These are phyloP conservation scores for Ophiostoma quercus DNA, from an alignment of 2,329 filamentous ascomycete species.

Conservation along the genomic window DNA sequence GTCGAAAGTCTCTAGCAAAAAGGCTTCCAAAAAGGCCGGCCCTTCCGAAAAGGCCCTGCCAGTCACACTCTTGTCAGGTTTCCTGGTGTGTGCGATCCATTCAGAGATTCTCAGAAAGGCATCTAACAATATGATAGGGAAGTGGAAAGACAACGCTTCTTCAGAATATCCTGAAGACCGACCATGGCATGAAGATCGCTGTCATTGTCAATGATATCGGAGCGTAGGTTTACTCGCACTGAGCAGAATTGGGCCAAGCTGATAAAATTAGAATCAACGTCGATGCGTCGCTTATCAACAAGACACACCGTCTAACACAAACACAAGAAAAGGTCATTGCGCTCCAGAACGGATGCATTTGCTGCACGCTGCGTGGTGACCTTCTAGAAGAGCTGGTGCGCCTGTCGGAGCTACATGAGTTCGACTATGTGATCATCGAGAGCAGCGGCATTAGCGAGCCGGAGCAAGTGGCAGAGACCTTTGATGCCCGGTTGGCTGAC, in stretches of 20 bases:
- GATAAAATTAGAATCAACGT: constrained; percentile 50
- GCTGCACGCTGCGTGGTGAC: constrained; percentile 55
- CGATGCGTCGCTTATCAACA: constrained; percentile 57
- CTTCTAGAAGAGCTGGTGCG: constrained; percentile 52
- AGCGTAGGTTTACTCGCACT: constrained; percentile 37
- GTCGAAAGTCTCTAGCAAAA: neutral
- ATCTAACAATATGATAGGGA: constrained; percentile 35
- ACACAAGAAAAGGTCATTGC: constrained; percentile 61
- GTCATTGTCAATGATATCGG: constrained; percentile 71
- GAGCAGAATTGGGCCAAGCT: neutral
- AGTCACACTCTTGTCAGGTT: neutral
- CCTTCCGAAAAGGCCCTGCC: neutral
- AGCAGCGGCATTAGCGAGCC: constrained; percentile 68
- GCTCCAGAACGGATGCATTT: constrained; percentile 70
- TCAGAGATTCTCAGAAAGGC: no score
- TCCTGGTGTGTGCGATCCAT: neutral
- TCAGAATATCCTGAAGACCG: constrained; percentile 60
- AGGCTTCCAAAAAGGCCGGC: neutral
- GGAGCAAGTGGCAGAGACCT: constrained; percentile 69
- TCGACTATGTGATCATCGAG: constrained; percentile 69
- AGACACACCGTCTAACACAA: constrained; percentile 50
- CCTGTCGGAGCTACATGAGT: constrained; percentile 55
- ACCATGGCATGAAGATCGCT: constrained; percentile 63
- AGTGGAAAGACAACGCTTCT: constrained; percentile 67
- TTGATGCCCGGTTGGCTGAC: constrained; percentile 53